phyloP scores from a whole-genome alignment of 2,329 filamentous ascomycete species.

The Thermoascus crustaceus region DNA sequence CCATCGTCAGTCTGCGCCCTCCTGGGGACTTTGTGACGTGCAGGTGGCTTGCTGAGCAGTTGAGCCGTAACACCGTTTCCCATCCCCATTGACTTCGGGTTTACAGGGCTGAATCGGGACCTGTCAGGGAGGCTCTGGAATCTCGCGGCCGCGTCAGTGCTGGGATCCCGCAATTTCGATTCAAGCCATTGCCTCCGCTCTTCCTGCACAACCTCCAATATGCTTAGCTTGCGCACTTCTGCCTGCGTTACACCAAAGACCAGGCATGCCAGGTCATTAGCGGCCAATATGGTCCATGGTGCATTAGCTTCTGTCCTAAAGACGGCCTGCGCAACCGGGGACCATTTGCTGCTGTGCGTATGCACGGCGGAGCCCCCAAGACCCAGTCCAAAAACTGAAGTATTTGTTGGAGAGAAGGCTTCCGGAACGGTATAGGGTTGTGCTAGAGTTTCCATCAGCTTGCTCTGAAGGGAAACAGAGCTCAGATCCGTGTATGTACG shows the following conservation, averaged over 20 bases:
- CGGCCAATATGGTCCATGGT: slow-evolving; percentile 92
- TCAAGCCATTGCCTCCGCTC: slow-evolving; percentile 86
- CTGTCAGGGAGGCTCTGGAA: slow-evolving; percentile 25
- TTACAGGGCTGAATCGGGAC: slow-evolving; percentile 28
- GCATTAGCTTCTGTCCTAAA: slow-evolving; percentile 89
- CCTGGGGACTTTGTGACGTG: slow-evolving; percentile 42
- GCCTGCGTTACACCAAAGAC: slow-evolving; percentile 99
- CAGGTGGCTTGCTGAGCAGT: slow-evolving; percentile 72
- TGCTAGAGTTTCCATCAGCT: slow-evolving; percentile 74
- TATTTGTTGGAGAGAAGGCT: slow-evolving; percentile 29
- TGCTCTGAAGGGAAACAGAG: slow-evolving; percentile 67
- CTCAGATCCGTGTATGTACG: slow-evolving; percentile 81
- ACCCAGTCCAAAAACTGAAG: slow-evolving; percentile 29
- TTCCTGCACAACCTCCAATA: slow-evolving; percentile 86
- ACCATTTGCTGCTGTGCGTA: slow-evolving; percentile 82
- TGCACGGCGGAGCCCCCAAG: slow-evolving; percentile 55
- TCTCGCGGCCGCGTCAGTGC: slow-evolving; percentile 39
- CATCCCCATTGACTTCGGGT: slow-evolving; percentile 47
- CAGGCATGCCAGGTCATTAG: slow-evolving; percentile 91
- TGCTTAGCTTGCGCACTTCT: slow-evolving; percentile 89
- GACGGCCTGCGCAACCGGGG: slow-evolving; percentile 86
- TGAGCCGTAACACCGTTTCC: slow-evolving; percentile 82
- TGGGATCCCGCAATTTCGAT: slow-evolving; percentile 64
- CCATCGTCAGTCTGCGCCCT: slow-evolving; percentile 53
- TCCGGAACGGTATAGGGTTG: slow-evolving; percentile 65